phyloP scores from a whole-genome alignment of 306 rosid genomes.

The Myrica gale region DNA sequence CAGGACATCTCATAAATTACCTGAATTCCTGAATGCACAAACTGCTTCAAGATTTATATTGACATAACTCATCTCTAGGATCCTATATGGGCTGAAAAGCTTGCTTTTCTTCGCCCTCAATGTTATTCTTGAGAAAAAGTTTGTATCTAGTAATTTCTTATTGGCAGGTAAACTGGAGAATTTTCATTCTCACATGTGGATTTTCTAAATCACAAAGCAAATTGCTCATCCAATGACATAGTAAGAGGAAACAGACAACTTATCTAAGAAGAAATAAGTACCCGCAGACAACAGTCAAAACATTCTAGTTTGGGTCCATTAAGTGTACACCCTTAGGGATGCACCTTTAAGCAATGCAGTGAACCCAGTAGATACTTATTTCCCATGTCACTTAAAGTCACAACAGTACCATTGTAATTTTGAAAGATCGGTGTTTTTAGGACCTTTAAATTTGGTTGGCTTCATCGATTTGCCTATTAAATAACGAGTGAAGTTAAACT shows the following conservation, averaged over 20 bases:
- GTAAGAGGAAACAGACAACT: neutral
- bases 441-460: neutral
- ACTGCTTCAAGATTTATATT: neutral
- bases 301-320: neutral
- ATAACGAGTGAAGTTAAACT: neutral
- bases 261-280: no score
- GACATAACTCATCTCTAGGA: neutral
- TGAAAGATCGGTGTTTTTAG: neutral
- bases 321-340: neutral
- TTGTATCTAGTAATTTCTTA: no score
- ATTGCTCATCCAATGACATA: neutral
- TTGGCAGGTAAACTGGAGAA: neutral
- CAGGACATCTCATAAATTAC: neutral
- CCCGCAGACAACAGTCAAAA: neutral
- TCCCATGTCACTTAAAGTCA: neutral
- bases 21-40: neutral
- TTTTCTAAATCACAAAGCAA: neutral
- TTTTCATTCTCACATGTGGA: no score
- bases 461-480: neutral
- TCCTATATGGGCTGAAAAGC: neutral
- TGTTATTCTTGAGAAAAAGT: no score
- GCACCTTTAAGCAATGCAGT: neutral
- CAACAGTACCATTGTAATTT: neutral
- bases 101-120: neutral
- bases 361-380: neutral